phyloP scores from a whole-genome alignment of 306 rosid genomes.

The Casuarina glauca region DNA sequence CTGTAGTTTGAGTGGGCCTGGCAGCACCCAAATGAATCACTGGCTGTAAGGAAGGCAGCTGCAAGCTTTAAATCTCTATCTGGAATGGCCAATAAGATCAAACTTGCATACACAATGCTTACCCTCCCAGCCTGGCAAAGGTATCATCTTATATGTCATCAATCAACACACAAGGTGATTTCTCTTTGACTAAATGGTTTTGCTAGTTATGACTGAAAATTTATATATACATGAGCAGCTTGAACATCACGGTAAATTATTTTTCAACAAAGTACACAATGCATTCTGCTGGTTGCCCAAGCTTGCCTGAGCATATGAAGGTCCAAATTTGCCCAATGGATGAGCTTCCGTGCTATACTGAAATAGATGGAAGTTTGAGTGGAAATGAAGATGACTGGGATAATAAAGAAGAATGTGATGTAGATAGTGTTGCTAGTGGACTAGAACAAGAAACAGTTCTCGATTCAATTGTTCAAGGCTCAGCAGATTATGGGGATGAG shows the following conservation, averaged over 20 bases:
- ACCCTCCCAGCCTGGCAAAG: slow-evolving; percentile 83
- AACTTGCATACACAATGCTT: slow-evolving; percentile 96
- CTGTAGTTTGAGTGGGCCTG: slow-evolving; percentile 99
- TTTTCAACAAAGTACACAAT: slow-evolving; percentile 77
- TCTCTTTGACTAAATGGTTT: neutral
- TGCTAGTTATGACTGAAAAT: slow-evolving; percentile 20
- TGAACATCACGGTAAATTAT: slow-evolving; percentile 76
- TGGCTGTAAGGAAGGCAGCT: slow-evolving; percentile 91
- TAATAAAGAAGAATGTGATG: slow-evolving; percentile 39
- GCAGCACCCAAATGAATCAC: slow-evolving; percentile 91
- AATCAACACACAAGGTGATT: slow-evolving; percentile 4
- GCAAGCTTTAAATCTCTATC: slow-evolving; percentile 78
- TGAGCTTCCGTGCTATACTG: slow-evolving; percentile 80
- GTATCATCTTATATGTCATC: slow-evolving; percentile 38
- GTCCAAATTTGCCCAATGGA: slow-evolving; percentile 59
- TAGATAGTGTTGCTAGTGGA: slow-evolving; percentile 18
- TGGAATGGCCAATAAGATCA: slow-evolving; percentile 78
- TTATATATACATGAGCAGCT: slow-evolving; percentile 45
- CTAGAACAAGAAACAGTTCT: slow-evolving; percentile 28
- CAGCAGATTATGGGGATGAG: slow-evolving; percentile 14
- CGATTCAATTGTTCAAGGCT: slow-evolving; percentile 26
- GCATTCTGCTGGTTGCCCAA: slow-evolving; percentile 75
- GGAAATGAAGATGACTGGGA: slow-evolving; percentile 53
- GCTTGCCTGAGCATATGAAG: slow-evolving; percentile 73
- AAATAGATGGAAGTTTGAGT: slow-evolving; percentile 33